A percentile compares a stretch with the other conserved stretches of the same genome.
These are phyloP conservation scores for Pugionium cornutum DNA, from an alignment of 345 rosid species.

Conservation along the genomic window DNA sequence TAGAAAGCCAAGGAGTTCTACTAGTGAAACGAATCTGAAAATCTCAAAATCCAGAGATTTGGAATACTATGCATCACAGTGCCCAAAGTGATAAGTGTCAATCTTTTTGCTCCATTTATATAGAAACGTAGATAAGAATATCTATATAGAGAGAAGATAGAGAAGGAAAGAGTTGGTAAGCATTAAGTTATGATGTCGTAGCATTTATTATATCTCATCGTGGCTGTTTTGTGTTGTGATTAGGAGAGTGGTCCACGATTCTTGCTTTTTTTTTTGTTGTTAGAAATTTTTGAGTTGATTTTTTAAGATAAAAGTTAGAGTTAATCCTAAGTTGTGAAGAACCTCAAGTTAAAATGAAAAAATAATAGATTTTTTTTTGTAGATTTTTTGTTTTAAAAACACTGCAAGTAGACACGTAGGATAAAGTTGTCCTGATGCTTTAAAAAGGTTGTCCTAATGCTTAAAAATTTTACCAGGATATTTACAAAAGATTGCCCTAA, in stretches of 20 bases:
- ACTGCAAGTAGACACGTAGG: too few relatives aligned
- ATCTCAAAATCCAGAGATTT: neutral
- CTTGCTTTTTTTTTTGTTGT: slow-evolving; percentile 6
- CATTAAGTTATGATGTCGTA: too few relatives aligned
- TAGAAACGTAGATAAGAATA: slow-evolving; percentile 2
- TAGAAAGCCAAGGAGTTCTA: neutral
- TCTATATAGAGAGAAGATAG: slow-evolving; percentile 5
- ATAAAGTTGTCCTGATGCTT: too few relatives aligned
- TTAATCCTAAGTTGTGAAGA: too few relatives aligned
- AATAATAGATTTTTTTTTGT: too few relatives aligned
- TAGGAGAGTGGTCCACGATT: slow-evolving; percentile 12
- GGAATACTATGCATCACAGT: neutral
- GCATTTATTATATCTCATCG: too few relatives aligned
- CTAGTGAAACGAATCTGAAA: neutral
- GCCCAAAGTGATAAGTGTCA: neutral
- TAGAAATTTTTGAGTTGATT: neutral
- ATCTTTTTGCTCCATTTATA: neutral
- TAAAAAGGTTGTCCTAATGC: too few relatives aligned
- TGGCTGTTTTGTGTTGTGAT: slow-evolving; percentile 16
- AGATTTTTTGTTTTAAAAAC: too few relatives aligned
- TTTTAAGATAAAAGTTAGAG: too few relatives aligned
- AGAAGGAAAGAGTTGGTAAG: slow-evolving; percentile 10
- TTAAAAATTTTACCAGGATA: too few relatives aligned
- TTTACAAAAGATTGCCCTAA: too few relatives aligned
- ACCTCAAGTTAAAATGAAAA: too few relatives aligned